These are phyloP conservation scores for Entonaema liquescens DNA, from an alignment of 495 filamentous ascomycete species.

Conservation along the genomic window DNA sequence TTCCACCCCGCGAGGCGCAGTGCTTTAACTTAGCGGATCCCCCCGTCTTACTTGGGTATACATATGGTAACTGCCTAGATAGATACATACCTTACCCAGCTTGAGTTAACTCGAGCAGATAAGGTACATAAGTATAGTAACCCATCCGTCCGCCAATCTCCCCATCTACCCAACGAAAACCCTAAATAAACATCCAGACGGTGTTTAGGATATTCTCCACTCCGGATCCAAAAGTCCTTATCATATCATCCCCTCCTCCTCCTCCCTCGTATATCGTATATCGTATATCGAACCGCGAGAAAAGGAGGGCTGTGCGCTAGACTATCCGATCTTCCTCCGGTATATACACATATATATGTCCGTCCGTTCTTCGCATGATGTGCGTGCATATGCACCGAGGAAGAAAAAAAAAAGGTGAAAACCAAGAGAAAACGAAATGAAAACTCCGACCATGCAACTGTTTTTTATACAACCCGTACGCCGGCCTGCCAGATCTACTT, in stretches of 20 bases:
- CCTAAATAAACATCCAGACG: background rate
- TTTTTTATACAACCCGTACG: slow-evolving; percentile 30
- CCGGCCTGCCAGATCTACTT: slow-evolving; percentile 8
- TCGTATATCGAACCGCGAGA: background rate
- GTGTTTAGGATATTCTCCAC: background rate
- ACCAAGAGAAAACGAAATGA: background rate
- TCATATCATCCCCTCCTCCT: too few relatives aligned
- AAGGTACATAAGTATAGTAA: background rate
- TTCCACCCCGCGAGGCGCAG: background rate
- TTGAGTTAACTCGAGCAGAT: background rate
- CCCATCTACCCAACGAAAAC: background rate
- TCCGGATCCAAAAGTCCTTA: background rate
- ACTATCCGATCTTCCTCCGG: background rate
- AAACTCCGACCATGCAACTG: slow-evolving; percentile 26
- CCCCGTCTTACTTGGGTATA: background rate
- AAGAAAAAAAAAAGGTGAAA: background rate
- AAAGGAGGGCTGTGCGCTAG: background rate
- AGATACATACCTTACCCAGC: background rate
- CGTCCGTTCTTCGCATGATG: background rate
- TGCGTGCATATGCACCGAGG: background rate
- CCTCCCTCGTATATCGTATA: background rate
- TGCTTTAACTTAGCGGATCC: background rate
- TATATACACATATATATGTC: background rate
- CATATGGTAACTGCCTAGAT: background rate
- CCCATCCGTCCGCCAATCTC: background rate